Evolutionary conservation across 75 land plant genomes (phyloP).

Genomic region (Selaginella tamariscina): DNA sequence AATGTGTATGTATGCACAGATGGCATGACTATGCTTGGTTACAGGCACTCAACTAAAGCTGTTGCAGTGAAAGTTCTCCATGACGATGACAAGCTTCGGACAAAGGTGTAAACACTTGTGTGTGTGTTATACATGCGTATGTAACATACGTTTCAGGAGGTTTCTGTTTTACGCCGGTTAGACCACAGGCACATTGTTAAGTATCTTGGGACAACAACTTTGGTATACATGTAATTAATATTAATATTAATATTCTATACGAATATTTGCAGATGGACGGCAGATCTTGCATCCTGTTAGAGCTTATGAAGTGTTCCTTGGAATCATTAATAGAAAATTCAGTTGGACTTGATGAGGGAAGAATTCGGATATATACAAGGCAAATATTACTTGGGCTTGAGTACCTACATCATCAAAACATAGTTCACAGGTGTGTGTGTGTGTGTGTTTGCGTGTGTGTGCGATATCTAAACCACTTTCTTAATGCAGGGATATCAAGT

Average conservation of each 20-base stretch:
- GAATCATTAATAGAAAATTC: neutral
- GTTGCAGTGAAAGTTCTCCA: neutral
- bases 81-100: neutral
- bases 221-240: no score
- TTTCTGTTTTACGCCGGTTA: neutral
- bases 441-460: no score
- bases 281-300: neutral
- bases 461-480: no score
- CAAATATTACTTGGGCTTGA: neutral
- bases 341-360: neutral
- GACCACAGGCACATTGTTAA: neutral
- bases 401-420: neutral
- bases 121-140: no score
- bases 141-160: neutral
- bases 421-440: neutral
- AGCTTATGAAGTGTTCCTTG: neutral
- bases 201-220: neutral
- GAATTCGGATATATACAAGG: neutral
- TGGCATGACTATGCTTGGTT: no score
- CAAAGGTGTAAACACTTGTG: neutral
- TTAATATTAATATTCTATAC: no score
- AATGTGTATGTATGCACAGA: no score
- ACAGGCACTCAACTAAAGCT: no score
- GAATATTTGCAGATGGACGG: neutral
- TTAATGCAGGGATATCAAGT: neutral